Evolutionary conservation across 2,329 filamentous ascomycete species (phyloP), one percentile per base, ranked within the genome.

Genomic region (Aaosphaeria pasadenensis): DNA sequence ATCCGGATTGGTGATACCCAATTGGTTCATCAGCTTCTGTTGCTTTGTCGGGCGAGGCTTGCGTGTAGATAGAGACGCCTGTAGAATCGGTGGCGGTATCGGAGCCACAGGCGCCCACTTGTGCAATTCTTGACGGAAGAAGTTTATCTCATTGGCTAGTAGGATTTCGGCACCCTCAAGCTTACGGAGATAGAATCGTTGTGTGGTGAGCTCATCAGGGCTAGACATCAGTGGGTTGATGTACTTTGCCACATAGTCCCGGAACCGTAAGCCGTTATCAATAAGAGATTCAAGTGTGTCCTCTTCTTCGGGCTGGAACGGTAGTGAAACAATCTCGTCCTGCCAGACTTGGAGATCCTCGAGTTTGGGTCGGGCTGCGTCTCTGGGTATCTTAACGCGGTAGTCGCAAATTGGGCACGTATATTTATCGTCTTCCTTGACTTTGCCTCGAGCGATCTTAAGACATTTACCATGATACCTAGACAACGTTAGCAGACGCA

Each of bases 381-480:
- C 94, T 41, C 94, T 89, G 29, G 94, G 94, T 45, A 99, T 97
- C 74, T 92, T 95, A 65, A 96, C 88, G 13, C 94, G 87, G 84
- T 91, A 96, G 69, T 99, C 94, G 67, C 94, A 99, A 53, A 99
- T 95, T 0, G 94, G 94, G 63, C 94, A 99, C 1, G 92, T 97
- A 67, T 96, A 99, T 69, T 95, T 96, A 66, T 97, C 94, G 54
- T 96, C 92, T 65, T 97, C 94, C 73, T 97, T 97, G 60, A 99
- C 89, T 67, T 97, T 99, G 45, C 94, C 94, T 43, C 94, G 84
- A 3, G 94, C 94, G 63, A 99, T 96, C 75, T 99, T 99, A 35
- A 99, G 78, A 62, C 94, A 99, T 71, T 96, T 97, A 51, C 94
- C 92, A 63, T 99, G 94, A 65, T 99, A 99, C 88, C 88, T 91